Conservation (phyloP, 495 filamentous ascomycete species). For the Hypomontagnella monticulosa region DNA sequence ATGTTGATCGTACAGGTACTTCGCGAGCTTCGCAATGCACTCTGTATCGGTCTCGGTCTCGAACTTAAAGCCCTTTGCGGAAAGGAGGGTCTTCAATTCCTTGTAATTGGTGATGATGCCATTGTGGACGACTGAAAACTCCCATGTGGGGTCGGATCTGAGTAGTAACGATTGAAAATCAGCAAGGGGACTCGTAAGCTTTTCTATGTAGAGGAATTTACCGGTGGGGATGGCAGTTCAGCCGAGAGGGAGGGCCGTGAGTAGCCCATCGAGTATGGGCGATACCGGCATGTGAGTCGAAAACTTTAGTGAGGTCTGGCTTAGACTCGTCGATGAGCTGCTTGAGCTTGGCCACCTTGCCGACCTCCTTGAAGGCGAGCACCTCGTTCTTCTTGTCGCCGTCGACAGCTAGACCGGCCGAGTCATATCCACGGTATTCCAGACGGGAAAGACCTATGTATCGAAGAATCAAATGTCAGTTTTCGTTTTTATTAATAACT, state of each 20-base stretch:
- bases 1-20: slow-evolving; percentile 97
- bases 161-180: slow-evolving; percentile 16
- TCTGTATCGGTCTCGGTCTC: slow-evolving; percentile 99
- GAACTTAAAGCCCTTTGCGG: slow-evolving; percentile 95
- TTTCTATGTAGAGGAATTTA: slow-evolving; percentile 56
- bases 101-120: slow-evolving; percentile 99
- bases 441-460: slow-evolving; percentile 76
- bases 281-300: slow-evolving; percentile 97
- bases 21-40: slow-evolving; percentile 98
- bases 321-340: slow-evolving; percentile 85
- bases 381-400: slow-evolving; percentile 99
- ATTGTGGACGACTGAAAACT: slow-evolving; percentile 98
- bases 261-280: slow-evolving; percentile 99
- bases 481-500: slow-evolving; percentile 2
- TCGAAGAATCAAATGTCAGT: slow-evolving; percentile 39
- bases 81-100: slow-evolving; percentile 91
- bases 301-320: slow-evolving; percentile 87
- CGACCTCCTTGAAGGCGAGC: slow-evolving; percentile 97
- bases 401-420: slow-evolving; percentile 93
- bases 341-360: slow-evolving; percentile 97
- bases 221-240: slow-evolving; percentile 99
- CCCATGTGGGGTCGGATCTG: slow-evolving; percentile 83
- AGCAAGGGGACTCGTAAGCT: slow-evolving; percentile 45
- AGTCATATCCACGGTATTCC: slow-evolving; percentile 98
- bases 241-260: slow-evolving; percentile 89